Conservation (phyloP, 2,329 filamentous ascomycete species). For the Penicillium sp. region DNA sequence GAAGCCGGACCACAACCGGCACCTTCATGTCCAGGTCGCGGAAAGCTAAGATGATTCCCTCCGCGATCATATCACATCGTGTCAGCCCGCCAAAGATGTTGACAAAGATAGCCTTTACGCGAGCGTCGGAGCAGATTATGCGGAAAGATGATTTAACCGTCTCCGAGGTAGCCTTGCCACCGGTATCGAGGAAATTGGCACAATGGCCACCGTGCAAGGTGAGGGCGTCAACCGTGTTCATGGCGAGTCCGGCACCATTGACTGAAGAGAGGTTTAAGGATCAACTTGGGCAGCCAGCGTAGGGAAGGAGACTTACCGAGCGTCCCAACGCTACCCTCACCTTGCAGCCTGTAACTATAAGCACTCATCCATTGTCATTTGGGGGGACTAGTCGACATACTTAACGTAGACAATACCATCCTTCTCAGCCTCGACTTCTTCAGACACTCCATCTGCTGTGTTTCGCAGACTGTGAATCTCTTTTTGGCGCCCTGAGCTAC, state of each 20-base stretch:
- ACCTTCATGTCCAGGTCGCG: constrained; percentile 63
- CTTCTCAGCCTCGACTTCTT: constrained; percentile 62
- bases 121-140: constrained; percentile 66
- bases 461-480: constrained; percentile 60
- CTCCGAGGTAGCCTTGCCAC: constrained; percentile 78
- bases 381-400: constrained; percentile 30
- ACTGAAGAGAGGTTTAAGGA: constrained; percentile 46
- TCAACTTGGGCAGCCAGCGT: not conserved
- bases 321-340: constrained; percentile 67
- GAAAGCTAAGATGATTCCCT: constrained; percentile 70
- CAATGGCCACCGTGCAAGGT: constrained; percentile 63
- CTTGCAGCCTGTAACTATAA: constrained; percentile 40
- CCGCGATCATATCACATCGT: constrained; percentile 76
- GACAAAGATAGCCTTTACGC: constrained; percentile 70
- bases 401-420: constrained; percentile 78
- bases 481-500: constrained; percentile 59
- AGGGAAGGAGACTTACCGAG: constrained; percentile 46
- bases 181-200: constrained; percentile 85
- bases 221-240: constrained; percentile 86
- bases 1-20: constrained; percentile 72
- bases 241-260: constrained; percentile 84
- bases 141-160: constrained; percentile 77
- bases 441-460: constrained; percentile 50
- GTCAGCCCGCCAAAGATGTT: constrained; percentile 71
- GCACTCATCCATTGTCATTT: not conserved